Evolutionary conservation across 345 rosid species (phyloP).

Genomic region (Punica granatum): DNA sequence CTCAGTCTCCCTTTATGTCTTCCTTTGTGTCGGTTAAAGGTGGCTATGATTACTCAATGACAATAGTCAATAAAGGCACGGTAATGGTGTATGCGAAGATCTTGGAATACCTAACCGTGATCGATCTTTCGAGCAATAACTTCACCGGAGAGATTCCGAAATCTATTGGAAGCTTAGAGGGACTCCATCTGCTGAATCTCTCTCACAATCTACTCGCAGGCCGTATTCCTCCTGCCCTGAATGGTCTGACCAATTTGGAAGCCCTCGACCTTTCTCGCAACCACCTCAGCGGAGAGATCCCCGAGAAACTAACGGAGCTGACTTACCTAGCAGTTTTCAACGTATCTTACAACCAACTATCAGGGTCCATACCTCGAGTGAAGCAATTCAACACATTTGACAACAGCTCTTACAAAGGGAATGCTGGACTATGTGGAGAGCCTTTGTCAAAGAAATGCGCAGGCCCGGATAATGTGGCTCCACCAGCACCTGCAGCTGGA

Average conservation of each 20-base stretch:
- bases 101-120: conserved; percentile 1
- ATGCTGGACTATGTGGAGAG: conserved; percentile 8
- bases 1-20: too few species aligned
- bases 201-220: conserved; percentile 6
- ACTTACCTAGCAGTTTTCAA: background rate
- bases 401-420: conserved; percentile 2
- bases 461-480: background rate
- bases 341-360: conserved; percentile 8
- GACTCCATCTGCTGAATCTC: conserved; percentile 6
- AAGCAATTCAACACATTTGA: conserved; percentile 10
- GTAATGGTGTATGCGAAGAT: conserved; percentile 4
- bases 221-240: conserved; percentile 4
- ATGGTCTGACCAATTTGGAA: conserved; percentile 1
- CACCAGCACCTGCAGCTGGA: background rate
- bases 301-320: background rate
- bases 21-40: background rate
- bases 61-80: conserved; percentile 5
- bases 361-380: conserved; percentile 7
- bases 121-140: conserved; percentile 11
- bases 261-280: conserved; percentile 11
- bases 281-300: conserved; percentile 9
- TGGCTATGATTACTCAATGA: conserved; percentile 6
- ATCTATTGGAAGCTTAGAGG: conserved; percentile 1
- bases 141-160: background rate
- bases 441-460: conserved; percentile 11